Conservation (phyloP, 257 asterid species). For the Gentiana dahurica region DNA sequence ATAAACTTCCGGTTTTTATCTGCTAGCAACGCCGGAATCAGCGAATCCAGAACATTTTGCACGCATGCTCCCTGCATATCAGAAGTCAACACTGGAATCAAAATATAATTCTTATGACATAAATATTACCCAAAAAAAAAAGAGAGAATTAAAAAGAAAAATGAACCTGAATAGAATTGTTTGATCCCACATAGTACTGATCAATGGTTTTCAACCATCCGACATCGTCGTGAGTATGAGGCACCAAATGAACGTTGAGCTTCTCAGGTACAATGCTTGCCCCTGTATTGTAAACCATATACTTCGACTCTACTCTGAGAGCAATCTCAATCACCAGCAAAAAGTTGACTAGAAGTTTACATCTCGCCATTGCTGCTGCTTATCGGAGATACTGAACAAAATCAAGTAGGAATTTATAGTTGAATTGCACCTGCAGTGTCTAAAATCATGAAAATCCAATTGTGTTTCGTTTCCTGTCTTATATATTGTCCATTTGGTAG, state of each 20-base stretch:
- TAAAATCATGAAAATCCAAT: too few relatives aligned
- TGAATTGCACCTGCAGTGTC: too few relatives aligned
- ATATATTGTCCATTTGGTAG: too few relatives aligned
- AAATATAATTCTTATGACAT: neutral
- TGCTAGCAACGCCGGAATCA: slow-evolving; percentile 73
- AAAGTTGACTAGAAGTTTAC: slow-evolving; percentile 1
- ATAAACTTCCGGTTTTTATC: slow-evolving; percentile 75
- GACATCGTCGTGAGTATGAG: slow-evolving; percentile 95
- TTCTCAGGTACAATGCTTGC: slow-evolving; percentile 48
- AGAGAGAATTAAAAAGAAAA: neutral
- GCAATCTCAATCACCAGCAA: slow-evolving; percentile 22
- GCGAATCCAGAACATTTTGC: slow-evolving; percentile 85
- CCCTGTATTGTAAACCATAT: slow-evolving; percentile 70
- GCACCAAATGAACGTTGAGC: slow-evolving; percentile 90
- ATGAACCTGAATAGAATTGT: slow-evolving; percentile 75
- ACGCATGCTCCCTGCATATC: slow-evolving; percentile 80
- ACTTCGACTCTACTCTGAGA: slow-evolving; percentile 43
- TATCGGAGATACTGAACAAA: too few relatives aligned
- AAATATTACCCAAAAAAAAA: neutral
- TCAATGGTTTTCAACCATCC: slow-evolving; percentile 97
- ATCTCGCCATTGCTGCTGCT: too few relatives aligned
- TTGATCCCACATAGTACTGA: slow-evolving; percentile 95
- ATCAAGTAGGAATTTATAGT: too few relatives aligned
- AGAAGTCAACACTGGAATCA: neutral
- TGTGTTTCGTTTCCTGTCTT: too few relatives aligned